Percentiles rank a stretch among this genome's conserved stretches.
Evolutionary conservation across 768 basidiomycete species (phyloP).

Genomic region (Amanita rimosa): DNA sequence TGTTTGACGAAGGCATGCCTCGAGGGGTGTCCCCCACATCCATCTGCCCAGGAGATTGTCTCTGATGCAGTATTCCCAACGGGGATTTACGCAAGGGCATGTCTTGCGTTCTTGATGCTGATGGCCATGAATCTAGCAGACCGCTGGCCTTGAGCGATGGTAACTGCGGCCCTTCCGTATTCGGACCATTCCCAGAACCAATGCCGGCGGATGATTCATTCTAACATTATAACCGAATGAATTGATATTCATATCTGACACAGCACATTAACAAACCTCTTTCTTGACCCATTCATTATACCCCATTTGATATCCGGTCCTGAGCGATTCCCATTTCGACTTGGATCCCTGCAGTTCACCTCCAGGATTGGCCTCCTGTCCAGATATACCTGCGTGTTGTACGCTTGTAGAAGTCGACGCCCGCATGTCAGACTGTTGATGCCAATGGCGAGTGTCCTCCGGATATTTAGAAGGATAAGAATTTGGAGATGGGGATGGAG

Average conservation of each 20-base stretch:
- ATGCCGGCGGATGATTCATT: background rate
- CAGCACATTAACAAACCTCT: background rate
- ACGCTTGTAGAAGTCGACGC: background rate
- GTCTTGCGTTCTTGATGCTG: constrained; percentile 14
- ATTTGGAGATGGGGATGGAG: constrained; percentile 12
- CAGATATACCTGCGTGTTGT: background rate
- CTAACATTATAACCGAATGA: background rate
- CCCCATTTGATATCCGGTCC: constrained; percentile 1
- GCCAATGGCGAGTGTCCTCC: constrained; percentile 22
- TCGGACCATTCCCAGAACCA: background rate
- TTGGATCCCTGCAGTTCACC: background rate
- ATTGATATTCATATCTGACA: background rate
- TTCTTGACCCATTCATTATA: constrained; percentile 2
- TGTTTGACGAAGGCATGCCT: background rate
- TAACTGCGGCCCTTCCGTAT: constrained; percentile 18
- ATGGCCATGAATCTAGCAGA: constrained; percentile 46
- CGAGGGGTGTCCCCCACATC: background rate
- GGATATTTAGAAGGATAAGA: constrained; percentile 20
- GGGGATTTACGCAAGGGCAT: constrained; percentile 20
- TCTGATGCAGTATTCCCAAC: constrained; percentile 4
- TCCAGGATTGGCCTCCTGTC: background rate
- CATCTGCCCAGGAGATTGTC: background rate
- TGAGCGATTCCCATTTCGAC: background rate
- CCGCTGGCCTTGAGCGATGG: constrained; percentile 71
- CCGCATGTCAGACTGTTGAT: constrained; percentile 8